Conservation (phyloP, 140 eudicot species). For the Erigeron philadelphicus region DNA sequence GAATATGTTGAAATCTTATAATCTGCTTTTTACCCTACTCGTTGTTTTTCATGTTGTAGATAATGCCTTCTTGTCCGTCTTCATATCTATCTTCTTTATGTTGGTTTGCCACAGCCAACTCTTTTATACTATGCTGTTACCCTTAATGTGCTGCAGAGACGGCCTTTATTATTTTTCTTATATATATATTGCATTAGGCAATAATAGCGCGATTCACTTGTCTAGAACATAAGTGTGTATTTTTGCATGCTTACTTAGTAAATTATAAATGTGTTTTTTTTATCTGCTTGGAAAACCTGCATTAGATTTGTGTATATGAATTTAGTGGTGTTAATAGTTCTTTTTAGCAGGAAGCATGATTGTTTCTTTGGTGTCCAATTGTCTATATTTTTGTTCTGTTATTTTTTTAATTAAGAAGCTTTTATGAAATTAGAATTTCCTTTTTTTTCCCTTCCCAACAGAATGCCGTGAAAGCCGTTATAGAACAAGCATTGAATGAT, state of each 20-base stretch:
- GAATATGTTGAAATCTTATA: not conserved
- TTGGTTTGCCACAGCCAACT: not conserved
- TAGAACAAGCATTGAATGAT: not conserved
- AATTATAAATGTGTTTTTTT: too few species aligned
- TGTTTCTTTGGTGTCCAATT: not conserved
- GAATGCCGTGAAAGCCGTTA: not conserved
- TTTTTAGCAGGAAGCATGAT: not conserved
- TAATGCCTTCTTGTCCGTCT: too few species aligned
- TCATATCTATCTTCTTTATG: not conserved
- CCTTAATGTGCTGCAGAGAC: not conserved
- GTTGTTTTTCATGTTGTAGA: not conserved
- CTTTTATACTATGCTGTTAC: too few species aligned
- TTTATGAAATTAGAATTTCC: not conserved
- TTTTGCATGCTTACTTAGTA: too few species aligned
- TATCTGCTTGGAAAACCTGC: too few species aligned
- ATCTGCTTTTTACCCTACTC: not conserved
- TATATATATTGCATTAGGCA: not conserved
- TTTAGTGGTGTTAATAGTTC: not conserved
- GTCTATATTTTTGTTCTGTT: not conserved
- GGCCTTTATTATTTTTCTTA: too few species aligned
- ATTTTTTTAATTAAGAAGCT: not conserved
- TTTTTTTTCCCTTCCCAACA: not conserved
- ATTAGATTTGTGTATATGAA: not conserved
- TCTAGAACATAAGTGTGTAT: too few species aligned
- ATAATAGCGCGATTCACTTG: not conserved